A percentile compares a stretch with the other conserved stretches of the same genome.
Evolutionary conservation across 805 yeast genomes (phyloP).

Genomic region (Dipodascus geniculatus): DNA sequence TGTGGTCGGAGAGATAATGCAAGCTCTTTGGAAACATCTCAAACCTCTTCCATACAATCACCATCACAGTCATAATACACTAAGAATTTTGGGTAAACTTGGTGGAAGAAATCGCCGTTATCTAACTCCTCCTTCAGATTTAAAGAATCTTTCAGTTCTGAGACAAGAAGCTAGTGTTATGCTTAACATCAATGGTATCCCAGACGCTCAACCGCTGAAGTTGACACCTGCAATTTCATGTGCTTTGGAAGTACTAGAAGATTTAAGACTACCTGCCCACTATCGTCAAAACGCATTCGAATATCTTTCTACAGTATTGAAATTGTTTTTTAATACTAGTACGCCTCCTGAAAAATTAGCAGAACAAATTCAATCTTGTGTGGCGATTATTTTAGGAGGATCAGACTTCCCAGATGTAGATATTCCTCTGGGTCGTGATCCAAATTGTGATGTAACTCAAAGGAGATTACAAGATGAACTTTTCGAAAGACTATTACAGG

Average conservation of each 20-base stretch:
- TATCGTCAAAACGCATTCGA: conserved; percentile 71
- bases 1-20: conserved; percentile 86
- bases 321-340: conserved; percentile 51
- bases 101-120: conserved; percentile 93
- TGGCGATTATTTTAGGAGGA: conserved; percentile 24
- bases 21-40: conserved; percentile 81
- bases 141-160: conserved; percentile 27
- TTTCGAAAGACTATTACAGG: conserved; percentile 50
- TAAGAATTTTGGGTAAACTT: conserved; percentile 82
- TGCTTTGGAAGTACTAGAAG: conserved; percentile 66
- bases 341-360: conserved; percentile 29
- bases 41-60: conserved; percentile 91
- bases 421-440: conserved; percentile 16
- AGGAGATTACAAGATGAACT: conserved; percentile 40
- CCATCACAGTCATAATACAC: conserved; percentile 89
- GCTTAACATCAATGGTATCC: conserved; percentile 60
- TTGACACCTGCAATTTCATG: conserved; percentile 74
- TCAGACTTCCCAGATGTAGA: conserved; percentile 31
- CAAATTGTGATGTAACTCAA: conserved; percentile 19
- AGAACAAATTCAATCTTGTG: conserved; percentile 11
- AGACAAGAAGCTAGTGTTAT: conserved; percentile 54
- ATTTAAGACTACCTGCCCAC: conserved; percentile 42
- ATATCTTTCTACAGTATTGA: conserved; percentile 53
- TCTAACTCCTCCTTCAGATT: conserved; percentile 56
- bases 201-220: conserved; percentile 52